Conservation (phyloP, 345 rosid species). For the Rhodamnia argentea region DNA sequence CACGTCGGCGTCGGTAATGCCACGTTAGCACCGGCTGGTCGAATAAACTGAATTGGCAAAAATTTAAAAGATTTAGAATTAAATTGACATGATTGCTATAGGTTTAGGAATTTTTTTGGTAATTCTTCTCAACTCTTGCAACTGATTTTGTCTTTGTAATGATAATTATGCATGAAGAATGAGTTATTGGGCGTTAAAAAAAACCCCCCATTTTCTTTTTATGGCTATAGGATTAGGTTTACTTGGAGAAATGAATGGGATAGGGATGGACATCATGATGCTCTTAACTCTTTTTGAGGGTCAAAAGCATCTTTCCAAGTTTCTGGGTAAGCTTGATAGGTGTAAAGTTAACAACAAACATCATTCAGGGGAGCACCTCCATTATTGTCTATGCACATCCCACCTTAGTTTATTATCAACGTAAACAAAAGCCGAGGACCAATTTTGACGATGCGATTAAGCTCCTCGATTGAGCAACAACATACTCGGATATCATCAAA, state of each 20-base stretch:
- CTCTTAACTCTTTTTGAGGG: background rate
- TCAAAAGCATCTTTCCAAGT: background rate
- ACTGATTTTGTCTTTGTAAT: background rate
- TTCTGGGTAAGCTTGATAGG: background rate
- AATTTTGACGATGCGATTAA: background rate
- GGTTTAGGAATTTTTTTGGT: no score
- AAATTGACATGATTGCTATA: no score
- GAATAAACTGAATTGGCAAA: no score
- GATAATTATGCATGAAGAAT: background rate
- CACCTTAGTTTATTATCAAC: background rate
- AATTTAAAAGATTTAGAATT: no score
- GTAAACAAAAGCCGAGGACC: background rate
- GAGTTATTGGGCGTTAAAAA: background rate
- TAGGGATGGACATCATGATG: background rate
- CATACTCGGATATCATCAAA: background rate
- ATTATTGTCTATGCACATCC: background rate
- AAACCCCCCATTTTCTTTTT: background rate
- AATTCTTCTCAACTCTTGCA: background rate
- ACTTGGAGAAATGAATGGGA: background rate
- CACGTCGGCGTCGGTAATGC: no score
- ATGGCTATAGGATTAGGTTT: background rate
- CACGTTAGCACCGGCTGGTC: rapidly evolving
- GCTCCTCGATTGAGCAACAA: background rate
- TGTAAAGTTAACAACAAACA: background rate
- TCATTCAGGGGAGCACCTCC: background rate